Evolutionary conservation across 345 rosid species (phyloP), one percentile per base, ranked within the genome.

Genomic region (Cardamine occulta): DNA sequence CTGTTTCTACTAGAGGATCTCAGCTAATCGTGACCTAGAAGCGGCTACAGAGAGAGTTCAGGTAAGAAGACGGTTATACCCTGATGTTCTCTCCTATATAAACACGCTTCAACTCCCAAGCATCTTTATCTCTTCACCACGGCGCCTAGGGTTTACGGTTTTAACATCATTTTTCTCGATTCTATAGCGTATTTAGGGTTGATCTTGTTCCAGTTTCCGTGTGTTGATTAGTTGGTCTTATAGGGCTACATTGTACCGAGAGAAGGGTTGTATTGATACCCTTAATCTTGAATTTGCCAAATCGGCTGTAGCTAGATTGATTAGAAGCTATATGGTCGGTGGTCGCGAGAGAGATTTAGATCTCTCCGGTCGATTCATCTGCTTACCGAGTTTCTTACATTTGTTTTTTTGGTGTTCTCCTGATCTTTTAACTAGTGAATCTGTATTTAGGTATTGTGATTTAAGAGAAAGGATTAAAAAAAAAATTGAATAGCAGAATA

Each of bases 341-440:
- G 76, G 82, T 89, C 79, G 89, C 79, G 67, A 73, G 74, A 21
- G 85, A 69, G 79, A 52, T 61, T 14, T 9, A 29, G 8, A 68
- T 55, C 67, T 78, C 79, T 80, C 69, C 76, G 63, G 74, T 91
- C 82, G 88, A 79, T 85, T 47, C 61, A 80, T 87, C 89, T 91
- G 94, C 94, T 91, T 89, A 91, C 97, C 91, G 93, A 91, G 80
- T 86, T 88, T 89, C 88, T 77, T n/a, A 91, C 85, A 89, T 81
- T 0, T 40, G 64, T 49, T 6, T 1, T 2, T 28, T 2, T 9
- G 12, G 12, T 4, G 39, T 39, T 2, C 11, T 42, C 12, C 14
- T 2, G 5, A 18, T 32, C 23, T 26, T 21, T 21, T 28, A 4
- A 21, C 0, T 26, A 2, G 7, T 21, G 0, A n/a, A 2, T 11